Evolutionary conservation across 2,329 filamentous ascomycete genomes (phyloP).

Genomic region (Epichloe sylvatica): DNA sequence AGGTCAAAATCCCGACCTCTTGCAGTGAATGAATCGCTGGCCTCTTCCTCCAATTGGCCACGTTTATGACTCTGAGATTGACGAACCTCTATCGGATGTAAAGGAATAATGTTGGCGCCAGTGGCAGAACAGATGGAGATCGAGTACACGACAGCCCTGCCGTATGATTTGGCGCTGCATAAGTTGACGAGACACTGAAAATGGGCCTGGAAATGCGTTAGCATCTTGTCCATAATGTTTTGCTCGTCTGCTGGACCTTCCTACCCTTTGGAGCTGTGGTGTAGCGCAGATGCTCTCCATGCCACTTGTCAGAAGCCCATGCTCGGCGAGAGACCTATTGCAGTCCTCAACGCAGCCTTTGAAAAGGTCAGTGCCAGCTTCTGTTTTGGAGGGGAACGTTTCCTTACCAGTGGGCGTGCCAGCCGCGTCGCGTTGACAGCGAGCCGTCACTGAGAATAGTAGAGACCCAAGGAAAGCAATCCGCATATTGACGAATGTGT

Average conservation of each 20-base stretch:
- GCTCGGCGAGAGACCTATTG: conserved; percentile 8
- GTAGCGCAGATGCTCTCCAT: conserved; percentile 9
- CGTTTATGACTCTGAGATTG: background rate
- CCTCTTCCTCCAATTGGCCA: conserved; percentile 4
- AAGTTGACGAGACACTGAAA: conserved; percentile 18
- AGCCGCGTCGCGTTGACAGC: background rate
- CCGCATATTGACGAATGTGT: conserved; percentile 12
- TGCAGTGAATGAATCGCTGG: background rate
- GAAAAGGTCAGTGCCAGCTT: background rate
- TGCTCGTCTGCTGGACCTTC: background rate
- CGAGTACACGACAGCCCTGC: conserved; percentile 15
- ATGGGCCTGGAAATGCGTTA: conserved; percentile 15
- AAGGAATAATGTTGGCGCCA: conserved; percentile 15
- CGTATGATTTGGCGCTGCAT: conserved; percentile 17
- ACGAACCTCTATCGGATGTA: conserved; percentile 18
- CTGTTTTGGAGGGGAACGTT: background rate
- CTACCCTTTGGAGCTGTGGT: conserved; percentile 5
- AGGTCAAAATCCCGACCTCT: conserved; percentile 7
- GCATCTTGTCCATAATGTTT: background rate
- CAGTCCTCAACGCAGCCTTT: conserved; percentile 12
- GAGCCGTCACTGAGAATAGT: conserved; percentile 7
- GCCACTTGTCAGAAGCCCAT: conserved; percentile 5
- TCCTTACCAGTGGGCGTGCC: background rate
- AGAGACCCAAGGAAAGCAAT: conserved; percentile 4
- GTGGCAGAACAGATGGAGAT: conserved; percentile 15